phyloP scores from a whole-genome alignment of 805 yeast genomes.

The Yamadazyma endophytica region DNA sequence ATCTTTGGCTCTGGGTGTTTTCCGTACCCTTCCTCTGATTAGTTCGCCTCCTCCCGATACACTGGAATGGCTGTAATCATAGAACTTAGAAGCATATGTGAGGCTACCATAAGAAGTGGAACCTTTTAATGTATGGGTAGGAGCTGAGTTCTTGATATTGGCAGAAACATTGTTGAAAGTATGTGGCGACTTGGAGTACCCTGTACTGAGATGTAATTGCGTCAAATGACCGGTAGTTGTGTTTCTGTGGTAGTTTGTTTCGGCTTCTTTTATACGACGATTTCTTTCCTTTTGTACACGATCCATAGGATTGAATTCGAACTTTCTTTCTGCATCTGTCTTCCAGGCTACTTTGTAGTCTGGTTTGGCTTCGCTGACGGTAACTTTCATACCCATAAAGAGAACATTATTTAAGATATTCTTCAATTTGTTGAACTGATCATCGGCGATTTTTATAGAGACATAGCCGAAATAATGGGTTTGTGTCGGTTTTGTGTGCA shows the following conservation, averaged over 20 bases:
- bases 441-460: slow-evolving; percentile 49
- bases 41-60: slow-evolving; percentile 36
- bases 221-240: slow-evolving; percentile 16
- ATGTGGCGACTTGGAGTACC: slow-evolving; percentile 32
- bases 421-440: slow-evolving; percentile 47
- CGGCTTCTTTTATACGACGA: slow-evolving; percentile 43
- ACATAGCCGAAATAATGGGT: slow-evolving; percentile 64
- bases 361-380: slow-evolving; percentile 60
- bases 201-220: slow-evolving; percentile 14
- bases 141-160: slow-evolving; percentile 31
- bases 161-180: slow-evolving; percentile 28
- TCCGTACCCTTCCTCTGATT: slow-evolving; percentile 59
- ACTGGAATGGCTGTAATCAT: slow-evolving; percentile 22
- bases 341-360: slow-evolving; percentile 44
- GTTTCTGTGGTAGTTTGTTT: slow-evolving; percentile 18
- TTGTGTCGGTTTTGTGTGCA: slow-evolving; percentile 51
- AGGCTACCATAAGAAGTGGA: slow-evolving; percentile 34
- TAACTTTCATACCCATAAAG: slow-evolving; percentile 69
- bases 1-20: slow-evolving; percentile 43
- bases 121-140: slow-evolving; percentile 26
- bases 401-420: slow-evolving; percentile 63
- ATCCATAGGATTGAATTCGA: slow-evolving; percentile 12
- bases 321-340: slow-evolving; percentile 41
- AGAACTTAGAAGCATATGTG: slow-evolving; percentile 21
- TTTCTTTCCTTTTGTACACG: slow-evolving; percentile 23